Evolutionary conservation across 2,329 filamentous ascomycete genomes (phyloP), one percentile per base, ranked within the genome.

Genomic region (Allantophomopsis lycopodina): DNA sequence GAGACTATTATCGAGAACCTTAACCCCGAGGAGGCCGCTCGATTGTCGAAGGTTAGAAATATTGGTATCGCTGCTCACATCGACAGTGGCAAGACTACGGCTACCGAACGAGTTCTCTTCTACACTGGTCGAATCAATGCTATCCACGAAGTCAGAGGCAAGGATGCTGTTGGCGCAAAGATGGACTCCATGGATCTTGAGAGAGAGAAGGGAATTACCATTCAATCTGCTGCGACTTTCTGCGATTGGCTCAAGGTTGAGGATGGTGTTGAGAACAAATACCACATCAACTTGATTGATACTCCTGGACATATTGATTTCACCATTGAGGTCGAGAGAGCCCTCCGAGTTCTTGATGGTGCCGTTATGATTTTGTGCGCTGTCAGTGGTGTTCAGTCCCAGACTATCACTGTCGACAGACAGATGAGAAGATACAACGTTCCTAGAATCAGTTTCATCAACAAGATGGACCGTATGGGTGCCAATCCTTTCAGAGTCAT

Each of bases 141-240:
- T 23, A 96, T 98, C 54, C 91, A 98, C 67, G 91, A 98, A 64
- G 91, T 98, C 34, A 77, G 91, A 55, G 87, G 87, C 43, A 88
- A 89, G 57, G 91, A 98, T 71, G 76, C 83, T 30, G 87, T 95
- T 32, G 91, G 91, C 48, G 91, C 91, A 44, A 98, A 98, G 69
- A 98, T 98, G 91, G 91, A 98, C 68, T 95, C 88, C 18, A 98
- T 98, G 91, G 91, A 98, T 52, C 70, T 98, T 50, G 91, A 98
- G 65, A 75, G 91, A 62, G 91, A 96, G 61, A 94, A 95, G 68
- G 91, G 91, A 54, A 98, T 98, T 60, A 98, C 91, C 42, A 98
- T 98, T 55, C 89, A 98, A 62, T 96, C 89, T 50, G 91, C 91
- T 10, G 91, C 91, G 17, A 98, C 91, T 1, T 98, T 94, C 60